Evolutionary conservation across 164 flowering plant genomes (phyloP), one percentile per base, ranked within the genome.

Genomic region (Chimonanthus praecox): DNA sequence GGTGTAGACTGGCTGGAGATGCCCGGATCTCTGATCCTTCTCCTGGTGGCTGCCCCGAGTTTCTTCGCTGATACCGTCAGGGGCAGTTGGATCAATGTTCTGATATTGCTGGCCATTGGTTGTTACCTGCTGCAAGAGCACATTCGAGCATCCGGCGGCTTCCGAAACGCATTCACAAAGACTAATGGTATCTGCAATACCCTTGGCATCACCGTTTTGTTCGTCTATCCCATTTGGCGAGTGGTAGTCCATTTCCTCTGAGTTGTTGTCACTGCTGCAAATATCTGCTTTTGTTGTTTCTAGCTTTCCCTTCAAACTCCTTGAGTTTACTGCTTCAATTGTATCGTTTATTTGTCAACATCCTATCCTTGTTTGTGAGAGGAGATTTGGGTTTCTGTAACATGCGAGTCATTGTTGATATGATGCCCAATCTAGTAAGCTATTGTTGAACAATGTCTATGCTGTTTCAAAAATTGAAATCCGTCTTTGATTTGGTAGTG

Each of bases 41-140:
- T 92, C 7, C 75, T 92, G 76, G 92, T 90, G 16, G 98, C 88
- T 69, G 87, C 98, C 33, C 98, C 98, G 0, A 78, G 69, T 73
- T 85, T 91, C 50, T 87, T 90, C 73, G 87, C 97, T 2, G 70
- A 83, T 64, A 80, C 86, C 2, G 6, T 90, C 63, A 88, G 82
- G 80, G 79, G 73, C 48, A 75, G 80, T 76, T 85, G 85, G 91
- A 69, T 86, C 4, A 94, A 97, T 0, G 72, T 84, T 0, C 4
- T 78, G 44, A 81, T 94, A 20, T 85, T 93, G 67, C 85, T 94
- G 2, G 1, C 72, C n/a, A 89, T 92, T 47, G 97, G 88, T 6
- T 89, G 95, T 68, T 94, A 94, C 80, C 83, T 94, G 5, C 82
- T 94, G 58, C 99, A 95, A 82, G 98, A 93, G 74, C 99, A 95